Percentiles rank a stretch among this genome's conserved stretches.
These are phyloP conservation scores for Elsinoe perseae DNA, from an alignment of 2,329 filamentous ascomycete genomes.

Conservation along the genomic window DNA sequence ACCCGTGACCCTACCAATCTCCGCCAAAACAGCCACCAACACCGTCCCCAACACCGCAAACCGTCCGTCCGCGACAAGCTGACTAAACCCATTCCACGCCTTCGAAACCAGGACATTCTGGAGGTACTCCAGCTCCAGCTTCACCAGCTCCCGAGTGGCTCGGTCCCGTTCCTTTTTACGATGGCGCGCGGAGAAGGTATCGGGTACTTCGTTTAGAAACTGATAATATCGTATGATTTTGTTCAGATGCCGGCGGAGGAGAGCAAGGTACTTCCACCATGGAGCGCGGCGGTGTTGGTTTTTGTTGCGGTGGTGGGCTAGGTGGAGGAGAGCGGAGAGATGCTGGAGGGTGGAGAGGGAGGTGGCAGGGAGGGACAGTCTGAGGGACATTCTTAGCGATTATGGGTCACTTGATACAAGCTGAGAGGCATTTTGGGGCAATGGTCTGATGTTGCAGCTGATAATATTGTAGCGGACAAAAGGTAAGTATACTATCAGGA, in stretches of 20 bases:
- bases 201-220: conserved; percentile 22
- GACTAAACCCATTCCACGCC: conserved; percentile 35
- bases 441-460: neutral
- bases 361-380: conserved; percentile 5
- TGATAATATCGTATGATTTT: conserved; percentile 41
- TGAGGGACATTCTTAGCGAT: conserved; percentile 8
- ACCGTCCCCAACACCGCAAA: conserved; percentile 41
- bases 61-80: conserved; percentile 38
- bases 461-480: no score
- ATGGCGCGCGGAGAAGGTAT: conserved; percentile 25
- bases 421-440: no score
- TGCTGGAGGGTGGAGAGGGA: conserved; percentile 24
- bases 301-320: conserved; percentile 74
- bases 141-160: conserved; percentile 19
- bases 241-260: conserved; percentile 59
- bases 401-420: neutral
- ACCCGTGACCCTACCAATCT: conserved; percentile 35
- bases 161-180: conserved; percentile 24
- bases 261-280: conserved; percentile 72
- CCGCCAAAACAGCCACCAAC: conserved; percentile 36
- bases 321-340: conserved; percentile 53
- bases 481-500: neutral
- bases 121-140: conserved; percentile 33
- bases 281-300: conserved; percentile 78
- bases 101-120: conserved; percentile 30